Evolutionary conservation across 345 rosid genomes (phyloP).

Genomic region (Stellera chamaejasme): DNA sequence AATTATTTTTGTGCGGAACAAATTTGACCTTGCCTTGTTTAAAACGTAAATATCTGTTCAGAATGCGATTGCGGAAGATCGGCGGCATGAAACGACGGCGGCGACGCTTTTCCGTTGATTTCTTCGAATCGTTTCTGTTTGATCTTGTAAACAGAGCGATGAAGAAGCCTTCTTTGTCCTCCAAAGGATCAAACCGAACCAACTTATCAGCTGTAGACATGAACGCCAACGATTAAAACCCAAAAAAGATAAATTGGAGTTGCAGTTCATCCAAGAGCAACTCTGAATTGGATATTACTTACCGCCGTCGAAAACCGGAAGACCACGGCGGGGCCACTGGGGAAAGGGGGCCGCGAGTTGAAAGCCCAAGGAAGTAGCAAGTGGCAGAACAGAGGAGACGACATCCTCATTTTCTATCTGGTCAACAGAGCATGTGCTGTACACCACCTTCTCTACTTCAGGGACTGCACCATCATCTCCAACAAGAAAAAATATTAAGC

Average conservation of each 20-base stretch:
- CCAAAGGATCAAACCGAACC: conserved; percentile 39
- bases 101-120: not conserved
- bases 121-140: not conserved
- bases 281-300: conserved; percentile 18
- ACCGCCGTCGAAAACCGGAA: conserved; percentile 67
- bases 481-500: not conserved
- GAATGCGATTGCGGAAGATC: too few relatives aligned
- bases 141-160: conserved; percentile 50
- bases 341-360: conserved; percentile 62
- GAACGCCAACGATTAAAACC: conserved; percentile 4
- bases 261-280: not conserved
- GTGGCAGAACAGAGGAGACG: conserved; percentile 46
- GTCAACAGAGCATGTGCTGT: conserved; percentile 89
- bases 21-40: too few relatives aligned
- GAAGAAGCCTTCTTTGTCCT: conserved; percentile 90
- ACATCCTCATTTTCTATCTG: conserved; percentile 91
- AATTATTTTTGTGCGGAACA: too few relatives aligned
- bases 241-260: not conserved
- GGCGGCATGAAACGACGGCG: too few relatives aligned
- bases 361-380: conserved; percentile 51
- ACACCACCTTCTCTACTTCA: conserved; percentile 55
- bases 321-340: conserved; percentile 65
- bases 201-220: conserved; percentile 32
- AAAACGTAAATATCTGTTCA: too few relatives aligned
- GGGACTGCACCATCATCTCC: conserved; percentile 34